Conservation (phyloP, 306 rosid species). For the Cucumis sativus region Cucumber_9930_V3 NC_026656.2:22643501-22644000, state of each 20-base stretch:
- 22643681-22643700: too few species aligned
- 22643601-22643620: neutral
- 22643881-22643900: neutral
- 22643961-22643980: neutral
- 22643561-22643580: neutral
- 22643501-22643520: slow-evolving; percentile 11
- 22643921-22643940: neutral
- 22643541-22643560: neutral
- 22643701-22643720: too few species aligned
- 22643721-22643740: neutral
- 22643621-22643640: neutral
- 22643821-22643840: neutral
- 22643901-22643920: neutral
- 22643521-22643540: neutral
- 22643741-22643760: neutral
- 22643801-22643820: neutral
- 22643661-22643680: neutral
- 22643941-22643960: neutral
- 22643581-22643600: neutral
- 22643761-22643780: neutral
- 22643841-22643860: slow-evolving; percentile 3
- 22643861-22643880: neutral
- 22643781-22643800: neutral
- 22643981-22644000: neutral
- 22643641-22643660: neutral